phyloP scores from a whole-genome alignment of 768 basidiomycete species.

The Lactarius deliciosus region DNA sequence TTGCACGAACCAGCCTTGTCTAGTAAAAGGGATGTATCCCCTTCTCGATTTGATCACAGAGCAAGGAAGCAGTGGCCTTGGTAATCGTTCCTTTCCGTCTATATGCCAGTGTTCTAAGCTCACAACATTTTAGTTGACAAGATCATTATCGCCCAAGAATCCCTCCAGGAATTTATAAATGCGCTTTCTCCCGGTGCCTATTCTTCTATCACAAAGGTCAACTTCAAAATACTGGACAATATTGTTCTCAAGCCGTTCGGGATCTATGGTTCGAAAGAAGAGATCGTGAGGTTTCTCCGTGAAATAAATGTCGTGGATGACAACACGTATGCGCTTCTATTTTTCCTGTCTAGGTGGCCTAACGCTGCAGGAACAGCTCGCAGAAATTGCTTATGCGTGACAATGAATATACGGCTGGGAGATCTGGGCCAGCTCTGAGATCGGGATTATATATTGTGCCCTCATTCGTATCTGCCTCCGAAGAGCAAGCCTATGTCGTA shows the following conservation, averaged over 20 bases:
- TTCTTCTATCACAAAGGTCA: constrained; percentile 51
- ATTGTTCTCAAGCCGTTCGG: constrained; percentile 50
- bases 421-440: constrained; percentile 37
- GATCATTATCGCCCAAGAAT: constrained; percentile 56
- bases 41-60: constrained; percentile 56
- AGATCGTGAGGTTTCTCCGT: constrained; percentile 49
- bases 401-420: constrained; percentile 22
- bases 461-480: constrained; percentile 17
- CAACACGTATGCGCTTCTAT: constrained; percentile 38
- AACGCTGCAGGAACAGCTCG: constrained; percentile 22
- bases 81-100: constrained; percentile 34
- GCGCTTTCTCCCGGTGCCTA: constrained; percentile 52
- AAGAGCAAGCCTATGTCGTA: constrained; percentile 45
- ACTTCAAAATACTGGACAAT: constrained; percentile 53
- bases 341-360: not conserved
- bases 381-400: constrained; percentile 25
- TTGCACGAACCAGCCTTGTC: not conserved
- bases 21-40: constrained; percentile 50
- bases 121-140: constrained; percentile 49
- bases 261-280: constrained; percentile 54
- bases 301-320: constrained; percentile 41
- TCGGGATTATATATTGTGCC: constrained; percentile 52
- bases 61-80: constrained; percentile 50
- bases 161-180: constrained; percentile 50
- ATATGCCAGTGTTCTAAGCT: too few species aligned